A percentile compares a stretch with the other conserved stretches of the same genome.
Evolutionary conservation across 1,139 yeast genomes (phyloP).

Genomic region (Arxiozyma bovina): DNA sequence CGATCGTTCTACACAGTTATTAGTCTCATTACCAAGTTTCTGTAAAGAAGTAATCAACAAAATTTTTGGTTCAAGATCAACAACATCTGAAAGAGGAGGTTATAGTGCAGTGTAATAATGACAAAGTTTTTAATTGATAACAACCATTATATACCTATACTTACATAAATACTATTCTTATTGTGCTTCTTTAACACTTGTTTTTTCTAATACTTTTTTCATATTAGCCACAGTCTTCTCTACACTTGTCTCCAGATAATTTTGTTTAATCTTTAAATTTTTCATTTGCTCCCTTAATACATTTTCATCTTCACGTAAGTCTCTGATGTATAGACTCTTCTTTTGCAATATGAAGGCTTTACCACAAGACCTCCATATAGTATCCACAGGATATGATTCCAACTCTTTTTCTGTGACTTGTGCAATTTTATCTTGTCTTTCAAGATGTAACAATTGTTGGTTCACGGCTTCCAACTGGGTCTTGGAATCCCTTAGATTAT

Average conservation of each 20-base stretch:
- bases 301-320: conserved; percentile 44
- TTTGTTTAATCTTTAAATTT: conserved; percentile 57
- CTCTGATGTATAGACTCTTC: conserved; percentile 41
- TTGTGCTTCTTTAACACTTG: background rate
- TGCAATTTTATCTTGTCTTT: conserved; percentile 51
- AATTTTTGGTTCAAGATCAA: conserved; percentile 47
- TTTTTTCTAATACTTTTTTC: conserved; percentile 25
- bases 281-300: conserved; percentile 50
- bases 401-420: conserved; percentile 51
- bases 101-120: conserved; percentile 66
- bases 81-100: conserved; percentile 56
- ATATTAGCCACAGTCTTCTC: conserved; percentile 63
- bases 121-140: conserved; percentile 12
- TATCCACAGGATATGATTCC: conserved; percentile 35
- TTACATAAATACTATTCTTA: background rate
- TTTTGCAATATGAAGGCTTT: conserved; percentile 49
- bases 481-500: conserved; percentile 46
- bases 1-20: conserved; percentile 53
- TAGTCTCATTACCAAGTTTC: conserved; percentile 63
- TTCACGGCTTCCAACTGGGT: conserved; percentile 59
- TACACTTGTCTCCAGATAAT: conserved; percentile 66
- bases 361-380: conserved; percentile 82
- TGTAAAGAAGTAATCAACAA: conserved; percentile 59
- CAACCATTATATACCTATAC: background rate
- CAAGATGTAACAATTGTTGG: conserved; percentile 48